Evolutionary conservation across 2,329 filamentous ascomycete genomes (phyloP), one percentile per base, ranked within the genome.

Genomic region (Clarireedia sp.): DNA sequence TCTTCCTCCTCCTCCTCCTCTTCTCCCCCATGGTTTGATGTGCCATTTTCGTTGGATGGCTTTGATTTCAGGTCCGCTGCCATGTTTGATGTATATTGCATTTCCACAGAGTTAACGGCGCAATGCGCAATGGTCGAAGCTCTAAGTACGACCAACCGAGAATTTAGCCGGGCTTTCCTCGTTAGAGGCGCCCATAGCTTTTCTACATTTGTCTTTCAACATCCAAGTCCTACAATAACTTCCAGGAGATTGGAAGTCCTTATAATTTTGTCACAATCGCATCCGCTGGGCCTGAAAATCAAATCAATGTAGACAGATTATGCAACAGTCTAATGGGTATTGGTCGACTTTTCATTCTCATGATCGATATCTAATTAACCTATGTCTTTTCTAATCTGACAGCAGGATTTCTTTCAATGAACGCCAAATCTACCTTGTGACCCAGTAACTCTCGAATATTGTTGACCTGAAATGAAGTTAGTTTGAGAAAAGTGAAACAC

Each of bases 381-480:
- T 67, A 68, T 53, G 62, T 58, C 55, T 68, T 68, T 46, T 69
- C 67, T 62, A 97, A 76, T 71, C 92, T 81, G 59, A 97, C 91
- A 19, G 92, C 94, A 10, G 92, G 85, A 73, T 95, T 96, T 63
- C 79, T 84, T 76, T 95, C 86, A 64, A 99, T 90, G 75, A 96
- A 96, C 68, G 84, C 84, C 69, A 97, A 74, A 73, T 97, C 91
- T 43, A 96, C 91, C 77, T 96, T 95, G 76, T 99, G 92, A 14
- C 92, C 92, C 54, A 99, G 76, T 67, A 68, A 58, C 55, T 69
- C 66, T 53, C 67, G 62, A 55, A 69, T 69, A 51, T 69, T 69
- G 90, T 89, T 66, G 87, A 81, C 65, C 77, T 79, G 41, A 54
- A 45, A 51, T 36, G 26, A 33, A 60, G 61, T 67, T 56, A 43